Evolutionary conservation across 2,329 filamentous ascomycete species (phyloP).

Genomic region (Periconia digitata): DNA sequence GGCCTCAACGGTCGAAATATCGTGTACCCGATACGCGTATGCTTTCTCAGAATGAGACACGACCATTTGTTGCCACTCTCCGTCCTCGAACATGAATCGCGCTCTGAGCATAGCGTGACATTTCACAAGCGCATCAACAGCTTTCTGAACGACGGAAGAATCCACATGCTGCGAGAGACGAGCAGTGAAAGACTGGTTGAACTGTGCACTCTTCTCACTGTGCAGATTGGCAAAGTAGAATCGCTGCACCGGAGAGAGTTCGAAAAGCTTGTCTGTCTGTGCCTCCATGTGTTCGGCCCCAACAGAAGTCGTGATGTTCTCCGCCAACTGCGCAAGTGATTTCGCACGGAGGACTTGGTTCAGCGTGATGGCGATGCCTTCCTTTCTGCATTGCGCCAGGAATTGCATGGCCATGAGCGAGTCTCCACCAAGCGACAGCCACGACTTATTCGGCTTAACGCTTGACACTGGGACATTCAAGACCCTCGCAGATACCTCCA

Average conservation of each 20-base stretch:
- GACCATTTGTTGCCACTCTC: conserved; percentile 28
- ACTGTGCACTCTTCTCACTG: conserved; percentile 39
- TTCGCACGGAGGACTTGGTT: conserved; percentile 38
- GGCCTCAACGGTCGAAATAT: conserved; percentile 7
- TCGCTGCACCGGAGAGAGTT: conserved; percentile 49
- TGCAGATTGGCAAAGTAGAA: conserved; percentile 44
- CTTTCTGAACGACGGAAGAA: conserved; percentile 19
- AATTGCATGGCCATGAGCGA: conserved; percentile 38
- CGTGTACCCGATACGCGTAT: conserved; percentile 24
- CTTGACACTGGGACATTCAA: conserved; percentile 40
- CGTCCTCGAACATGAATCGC: conserved; percentile 21
- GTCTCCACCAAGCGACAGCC: conserved; percentile 37
- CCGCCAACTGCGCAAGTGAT: conserved; percentile 30
- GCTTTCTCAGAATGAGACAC: conserved; percentile 8
- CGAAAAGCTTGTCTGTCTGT: conserved; percentile 37
- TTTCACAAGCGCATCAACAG: conserved; percentile 25
- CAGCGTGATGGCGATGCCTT: conserved; percentile 32
- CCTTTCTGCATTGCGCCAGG: conserved; percentile 31
- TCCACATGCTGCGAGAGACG: conserved; percentile 33
- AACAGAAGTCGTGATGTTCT: conserved; percentile 14
- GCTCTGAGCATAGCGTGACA: conserved; percentile 40
- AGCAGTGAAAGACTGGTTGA: conserved; percentile 51
- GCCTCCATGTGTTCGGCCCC: conserved; percentile 15
- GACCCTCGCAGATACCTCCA: conserved; percentile 46
- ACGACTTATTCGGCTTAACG: conserved; percentile 28